phyloP scores from a whole-genome alignment of 2,329 filamentous ascomycete genomes.

The Colletotrichum somersetense region DNA sequence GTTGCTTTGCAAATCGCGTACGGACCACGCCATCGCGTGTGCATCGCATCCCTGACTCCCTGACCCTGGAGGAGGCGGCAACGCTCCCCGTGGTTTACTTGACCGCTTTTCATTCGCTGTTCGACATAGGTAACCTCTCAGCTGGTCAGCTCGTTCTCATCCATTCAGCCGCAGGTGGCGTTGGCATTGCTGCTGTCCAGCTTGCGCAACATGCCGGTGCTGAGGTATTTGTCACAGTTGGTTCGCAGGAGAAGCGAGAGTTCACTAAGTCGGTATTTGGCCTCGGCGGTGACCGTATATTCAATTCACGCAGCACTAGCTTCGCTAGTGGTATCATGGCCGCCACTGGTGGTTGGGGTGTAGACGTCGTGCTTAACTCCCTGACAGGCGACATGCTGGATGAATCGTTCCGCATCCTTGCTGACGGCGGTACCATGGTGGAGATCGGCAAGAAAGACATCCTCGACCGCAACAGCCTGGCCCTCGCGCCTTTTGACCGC shows the following conservation, averaged over 20 bases:
- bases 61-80: conserved; percentile 17
- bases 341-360: conserved; percentile 44
- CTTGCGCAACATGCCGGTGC: no score
- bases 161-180: no score
- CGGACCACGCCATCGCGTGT: background rate
- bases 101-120: no score
- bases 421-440: conserved; percentile 47
- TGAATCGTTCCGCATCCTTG: conserved; percentile 7
- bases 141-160: no score
- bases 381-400: conserved; percentile 47
- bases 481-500: conserved; percentile 56
- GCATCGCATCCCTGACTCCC: conserved; percentile 17
- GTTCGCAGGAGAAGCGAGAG: no score
- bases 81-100: no score
- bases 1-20: conserved; percentile 41
- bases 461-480: conserved; percentile 47
- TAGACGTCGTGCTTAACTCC: conserved; percentile 51
- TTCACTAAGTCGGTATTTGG: no score
- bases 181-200: no score
- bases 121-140: no score
- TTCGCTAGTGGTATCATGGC: conserved; percentile 46
- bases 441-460: conserved; percentile 50
- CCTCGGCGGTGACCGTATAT: conserved; percentile 44
- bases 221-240: no score
- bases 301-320: conserved; percentile 44